Conservation (phyloP, 108 stramenopile genomes). For the Discostella pseudostelligera region DNA sequence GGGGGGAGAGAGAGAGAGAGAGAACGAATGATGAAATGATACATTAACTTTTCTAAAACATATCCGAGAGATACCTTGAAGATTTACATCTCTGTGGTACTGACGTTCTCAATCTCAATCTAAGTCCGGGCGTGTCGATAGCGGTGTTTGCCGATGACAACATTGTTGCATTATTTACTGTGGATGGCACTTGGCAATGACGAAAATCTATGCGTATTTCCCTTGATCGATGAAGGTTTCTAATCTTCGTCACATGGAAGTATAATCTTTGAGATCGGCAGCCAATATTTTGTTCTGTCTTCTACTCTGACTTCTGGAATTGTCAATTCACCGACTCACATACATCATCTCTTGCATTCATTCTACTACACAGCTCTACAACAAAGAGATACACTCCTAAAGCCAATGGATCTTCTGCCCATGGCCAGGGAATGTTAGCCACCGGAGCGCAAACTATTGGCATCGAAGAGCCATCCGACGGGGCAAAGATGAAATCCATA, state of each 20-base stretch:
- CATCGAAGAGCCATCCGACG: constrained; percentile 35
- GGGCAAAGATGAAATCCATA: constrained; percentile 67
- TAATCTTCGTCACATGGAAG: constrained; percentile 28
- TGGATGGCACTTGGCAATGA: constrained; percentile 31
- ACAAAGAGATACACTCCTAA: constrained; percentile 64
- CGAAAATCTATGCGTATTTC: constrained; percentile 36
- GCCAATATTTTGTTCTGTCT: constrained; percentile 17
- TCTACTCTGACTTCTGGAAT: neutral
- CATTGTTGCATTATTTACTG: neutral
- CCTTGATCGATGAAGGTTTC: constrained; percentile 20
- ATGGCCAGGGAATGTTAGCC: constrained; percentile 77
- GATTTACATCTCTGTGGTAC: constrained; percentile 46
- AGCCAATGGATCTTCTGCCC: constrained; percentile 57
- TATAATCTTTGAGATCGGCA: constrained; percentile 54
- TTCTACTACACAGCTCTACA: constrained; percentile 34
- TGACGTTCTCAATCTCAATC: constrained; percentile 21
- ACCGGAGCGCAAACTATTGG: constrained; percentile 72
- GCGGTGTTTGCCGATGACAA: neutral
- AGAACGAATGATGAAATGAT: constrained; percentile 50
- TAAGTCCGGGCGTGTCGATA: neutral
- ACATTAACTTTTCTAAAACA: constrained; percentile 30
- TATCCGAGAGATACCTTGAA: constrained; percentile 30
- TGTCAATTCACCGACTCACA: neutral
- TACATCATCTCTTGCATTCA: neutral
- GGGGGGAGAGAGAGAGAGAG: neutral